Base-by-base conservation (phyloP, 2,329 filamentous ascomycete genomes). In the Tolypocladium inflatum region DNA sequence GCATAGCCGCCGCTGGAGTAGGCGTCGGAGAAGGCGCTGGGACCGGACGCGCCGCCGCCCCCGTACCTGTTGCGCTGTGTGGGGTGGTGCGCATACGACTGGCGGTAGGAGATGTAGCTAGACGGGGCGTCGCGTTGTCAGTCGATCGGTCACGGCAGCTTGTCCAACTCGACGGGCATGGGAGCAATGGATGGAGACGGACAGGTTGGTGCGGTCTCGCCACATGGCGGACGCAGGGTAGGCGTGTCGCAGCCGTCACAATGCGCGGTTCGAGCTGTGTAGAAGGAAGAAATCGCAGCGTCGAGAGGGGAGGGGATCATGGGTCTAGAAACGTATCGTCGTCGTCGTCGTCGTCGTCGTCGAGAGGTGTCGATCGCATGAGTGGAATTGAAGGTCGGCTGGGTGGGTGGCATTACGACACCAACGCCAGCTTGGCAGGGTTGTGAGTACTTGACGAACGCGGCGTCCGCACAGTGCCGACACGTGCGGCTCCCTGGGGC, bases 181-280 rank as follows among this genome's bases (percentile, higher is more conserved):
- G 45, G 45, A n/a, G 45, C 45, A 19, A 55, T 45, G 55, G 57
- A 59, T 62, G 59, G 57, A 59, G 60, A 70, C 84, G 67, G 85
- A 97, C 91, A 99, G 89, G 73, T 97, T 99, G 67, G 94, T 99
- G 77, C 94, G 89, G 82, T 99, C 94, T 80, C 94, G 91, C 92
- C 92, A 99, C 91, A 96, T 96, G 78, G 83, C 87, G 85, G 81
- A 81, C 79, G 77, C 76, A 68, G 58, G 59, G 60, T 61, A 55
- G 60, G 62, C 63, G 63, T 61, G 61, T 61, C 58, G 62, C 62
- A 64, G 64, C 66, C 61, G 63, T 69, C 65, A 66, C 57, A 57
- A 56, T 58, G 48, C 9, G 48, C 48, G 33, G 13, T 37, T 35
- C 30, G 19, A 10, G n/a, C 42, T 51, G 55, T 56, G 37, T 54